Percentiles rank a stretch among this genome's conserved stretches.
These are phyloP conservation scores for Trichoderma gamsii DNA, from an alignment of 495 filamentous ascomycete genomes.

Conservation along the genomic window DNA sequence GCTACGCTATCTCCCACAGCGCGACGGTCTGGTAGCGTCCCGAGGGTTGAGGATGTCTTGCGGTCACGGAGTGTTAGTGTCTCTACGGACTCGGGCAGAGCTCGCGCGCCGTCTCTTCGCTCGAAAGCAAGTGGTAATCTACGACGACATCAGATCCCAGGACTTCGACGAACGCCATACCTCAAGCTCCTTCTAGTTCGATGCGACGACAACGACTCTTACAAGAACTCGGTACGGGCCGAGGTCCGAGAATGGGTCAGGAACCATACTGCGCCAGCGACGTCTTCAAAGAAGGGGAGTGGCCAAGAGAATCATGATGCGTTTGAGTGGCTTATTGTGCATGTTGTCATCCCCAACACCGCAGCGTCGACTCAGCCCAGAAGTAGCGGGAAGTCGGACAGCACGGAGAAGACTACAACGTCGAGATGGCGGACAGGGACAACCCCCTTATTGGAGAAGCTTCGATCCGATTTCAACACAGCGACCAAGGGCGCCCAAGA, in stretches of 20 bases:
- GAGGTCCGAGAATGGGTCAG: conserved; percentile 88
- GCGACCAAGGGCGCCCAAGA: conserved; percentile 71
- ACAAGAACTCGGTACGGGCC: conserved; percentile 72
- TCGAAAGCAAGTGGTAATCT: conserved; percentile 31
- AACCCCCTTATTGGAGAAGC: conserved; percentile 79
- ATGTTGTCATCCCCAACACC: conserved; percentile 80
- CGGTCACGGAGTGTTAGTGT: conserved; percentile 38
- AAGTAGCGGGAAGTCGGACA: conserved; percentile 35
- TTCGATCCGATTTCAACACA: conserved; percentile 86
- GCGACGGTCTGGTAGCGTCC: conserved; percentile 35
- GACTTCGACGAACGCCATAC: conserved; percentile 88
- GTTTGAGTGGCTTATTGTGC: conserved; percentile 92
- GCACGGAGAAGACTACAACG: conserved; percentile 34
- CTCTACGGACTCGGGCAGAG: conserved; percentile 18
- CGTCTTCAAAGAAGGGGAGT: conserved; percentile 40
- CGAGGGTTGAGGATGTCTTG: conserved; percentile 45
- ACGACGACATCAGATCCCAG: conserved; percentile 90
- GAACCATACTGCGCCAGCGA: conserved; percentile 54
- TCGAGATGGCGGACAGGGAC: conserved; percentile 76
- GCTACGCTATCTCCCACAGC: conserved; percentile 32
- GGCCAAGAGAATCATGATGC: conserved; percentile 80
- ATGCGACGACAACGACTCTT: conserved; percentile 91
- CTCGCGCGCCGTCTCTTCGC: background rate
- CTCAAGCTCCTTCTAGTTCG: conserved; percentile 82
- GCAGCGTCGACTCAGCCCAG: conserved; percentile 65